Evolutionary conservation across 257 asterid species (phyloP).

Genomic region (Capsicum chinense): DNA sequence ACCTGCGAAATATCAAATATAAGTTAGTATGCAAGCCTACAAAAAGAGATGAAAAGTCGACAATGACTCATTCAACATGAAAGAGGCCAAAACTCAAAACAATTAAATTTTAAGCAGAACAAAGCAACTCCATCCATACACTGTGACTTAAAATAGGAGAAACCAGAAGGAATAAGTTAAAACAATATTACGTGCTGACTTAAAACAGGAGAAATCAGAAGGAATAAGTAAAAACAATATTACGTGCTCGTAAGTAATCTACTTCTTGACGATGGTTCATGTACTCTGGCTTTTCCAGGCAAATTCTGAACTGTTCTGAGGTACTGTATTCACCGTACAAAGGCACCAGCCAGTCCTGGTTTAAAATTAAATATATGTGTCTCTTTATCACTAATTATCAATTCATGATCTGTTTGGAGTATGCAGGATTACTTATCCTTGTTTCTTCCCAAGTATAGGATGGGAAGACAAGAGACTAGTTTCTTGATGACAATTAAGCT

Average conservation of each 20-base stretch:
- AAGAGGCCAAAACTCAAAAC: neutral
- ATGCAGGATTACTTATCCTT: neutral
- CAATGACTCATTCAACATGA: neutral
- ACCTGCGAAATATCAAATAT: constrained; percentile 47
- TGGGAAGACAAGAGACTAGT: too few species aligned
- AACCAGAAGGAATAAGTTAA: neutral
- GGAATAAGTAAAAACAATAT: too few species aligned
- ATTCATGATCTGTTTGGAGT: too few species aligned
- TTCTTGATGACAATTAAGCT: too few species aligned
- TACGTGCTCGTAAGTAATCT: neutral
- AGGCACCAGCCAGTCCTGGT: too few species aligned
- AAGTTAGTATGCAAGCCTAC: neutral
- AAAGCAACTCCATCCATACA: neutral
- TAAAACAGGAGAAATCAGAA: neutral
- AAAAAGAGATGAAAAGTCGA: neutral
- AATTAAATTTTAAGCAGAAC: neutral
- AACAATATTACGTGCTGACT: neutral
- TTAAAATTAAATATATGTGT: too few species aligned
- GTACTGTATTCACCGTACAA: too few species aligned
- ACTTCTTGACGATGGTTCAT: neutral
- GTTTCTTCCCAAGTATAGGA: neutral
- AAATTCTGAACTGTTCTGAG: neutral
- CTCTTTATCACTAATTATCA: too few species aligned
- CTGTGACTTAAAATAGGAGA: neutral
- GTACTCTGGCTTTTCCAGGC: neutral